Evolutionary conservation across 2,329 filamentous ascomycete genomes (phyloP).

Genomic region (Fusarium metavorans): DNA sequence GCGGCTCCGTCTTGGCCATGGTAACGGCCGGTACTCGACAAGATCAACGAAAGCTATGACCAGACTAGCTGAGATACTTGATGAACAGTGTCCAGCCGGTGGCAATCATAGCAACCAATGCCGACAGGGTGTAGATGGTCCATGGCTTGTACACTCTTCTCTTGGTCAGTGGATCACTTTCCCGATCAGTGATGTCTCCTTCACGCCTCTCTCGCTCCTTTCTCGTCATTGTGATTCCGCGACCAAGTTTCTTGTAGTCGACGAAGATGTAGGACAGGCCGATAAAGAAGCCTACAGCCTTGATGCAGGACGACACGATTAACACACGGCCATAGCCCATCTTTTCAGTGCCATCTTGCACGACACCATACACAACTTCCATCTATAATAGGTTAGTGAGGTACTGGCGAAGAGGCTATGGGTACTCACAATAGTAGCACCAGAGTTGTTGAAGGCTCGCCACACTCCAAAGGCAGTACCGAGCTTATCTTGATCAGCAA

Average conservation of each 20-base stretch:
- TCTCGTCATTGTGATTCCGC: slow-evolving; percentile 38
- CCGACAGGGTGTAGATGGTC: slow-evolving; percentile 19
- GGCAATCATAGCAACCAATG: slow-evolving; percentile 31
- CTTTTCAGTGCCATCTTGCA: slow-evolving; percentile 36
- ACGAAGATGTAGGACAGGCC: slow-evolving; percentile 35
- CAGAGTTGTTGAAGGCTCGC: slow-evolving; percentile 41
- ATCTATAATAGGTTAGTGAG: slow-evolving; percentile 22
- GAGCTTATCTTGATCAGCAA: slow-evolving; percentile 41
- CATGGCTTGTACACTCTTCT: slow-evolving; percentile 21
- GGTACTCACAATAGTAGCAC: slow-evolving; percentile 37
- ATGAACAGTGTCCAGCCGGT: slow-evolving; percentile 35
- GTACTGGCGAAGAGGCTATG: fast-evolving
- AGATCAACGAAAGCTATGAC: background rate
- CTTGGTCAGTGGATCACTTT: slow-evolving; percentile 33
- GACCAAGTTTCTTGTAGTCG: slow-evolving; percentile 34
- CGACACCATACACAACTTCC: slow-evolving; percentile 40
- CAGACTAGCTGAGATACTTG: slow-evolving; percentile 28
- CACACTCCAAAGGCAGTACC: slow-evolving; percentile 41
- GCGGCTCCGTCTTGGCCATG: background rate
- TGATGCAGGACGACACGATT: slow-evolving; percentile 30
- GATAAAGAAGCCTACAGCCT: slow-evolving; percentile 33
- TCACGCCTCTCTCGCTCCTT: slow-evolving; percentile 29
- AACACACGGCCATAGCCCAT: slow-evolving; percentile 36
- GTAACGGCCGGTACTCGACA: background rate
- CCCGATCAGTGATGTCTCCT: slow-evolving; percentile 21